Base-by-base conservation (phyloP, 2,329 filamentous ascomycete species). In the Ascomycota sp. region DNA sequence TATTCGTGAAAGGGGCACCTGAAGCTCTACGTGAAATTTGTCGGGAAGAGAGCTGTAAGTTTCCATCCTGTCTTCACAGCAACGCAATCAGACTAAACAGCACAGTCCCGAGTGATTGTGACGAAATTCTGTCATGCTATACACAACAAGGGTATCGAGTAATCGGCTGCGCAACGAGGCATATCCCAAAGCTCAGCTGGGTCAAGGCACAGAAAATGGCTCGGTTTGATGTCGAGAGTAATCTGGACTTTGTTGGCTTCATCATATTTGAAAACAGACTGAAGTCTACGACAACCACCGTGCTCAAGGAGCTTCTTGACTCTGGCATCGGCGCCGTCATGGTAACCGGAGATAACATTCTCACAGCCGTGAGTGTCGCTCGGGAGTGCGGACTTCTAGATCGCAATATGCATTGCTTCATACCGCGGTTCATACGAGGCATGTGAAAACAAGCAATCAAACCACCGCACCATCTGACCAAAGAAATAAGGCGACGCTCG, bases 261-360 rank as follows among this genome's bases (percentile, higher is more conserved):
- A 95, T 98, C 45, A 76, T 98, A 31, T 98, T 98, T 42, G 89
- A 98, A 55, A 98, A 98, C 56, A 98, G 98, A 54, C 59, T 98
- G 36, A 98, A 98, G 51, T 75, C 80, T 2, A 83, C 70, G 13
- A 94, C 86, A 0, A 66, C 79, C 2, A 66, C 65, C 2, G 78
- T 94, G 22, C 69, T 98, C 19, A 66, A 77, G 32, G 85, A 95
- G 52, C 64, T 98, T 3, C 65, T 70, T 21, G 62, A 75, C 30
- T 86, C 91, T 7, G 78, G 78, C 32, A 93, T 98, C 39, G 71
- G 81, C 23, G 76, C 78, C 20, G 73, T 93, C 30, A 98, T 98
- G 89, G 91, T 91, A 37, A 98, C 89, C 0, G 89, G 89, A 20
- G 89, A 98, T 58, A 98, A 98, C 41, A 95, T 95, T 37, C 57